These are phyloP conservation scores for Solanum peruvianum DNA, from an alignment of 257 asterid genomes.

Conservation along the genomic window DNA sequence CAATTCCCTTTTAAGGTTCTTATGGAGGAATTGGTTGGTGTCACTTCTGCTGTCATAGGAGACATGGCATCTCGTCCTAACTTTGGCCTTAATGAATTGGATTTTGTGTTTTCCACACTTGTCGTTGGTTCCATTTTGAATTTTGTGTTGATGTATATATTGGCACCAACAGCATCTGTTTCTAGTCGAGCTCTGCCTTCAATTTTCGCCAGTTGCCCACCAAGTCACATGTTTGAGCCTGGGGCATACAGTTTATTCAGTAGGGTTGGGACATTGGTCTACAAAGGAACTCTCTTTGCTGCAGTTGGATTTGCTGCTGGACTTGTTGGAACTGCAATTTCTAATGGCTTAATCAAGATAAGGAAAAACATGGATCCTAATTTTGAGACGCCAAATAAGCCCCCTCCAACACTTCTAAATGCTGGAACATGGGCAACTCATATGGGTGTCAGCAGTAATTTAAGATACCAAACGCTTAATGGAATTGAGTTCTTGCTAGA, in stretches of 20 bases:
- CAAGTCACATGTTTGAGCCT: conserved; percentile 87
- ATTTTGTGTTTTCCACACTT: conserved; percentile 80
- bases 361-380: conserved; percentile 81
- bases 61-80: conserved; percentile 95
- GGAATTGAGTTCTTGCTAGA: conserved; percentile 69
- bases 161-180: conserved; percentile 67
- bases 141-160: conserved; percentile 73
- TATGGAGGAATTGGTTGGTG: conserved; percentile 91
- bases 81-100: conserved; percentile 89
- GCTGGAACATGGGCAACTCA: conserved; percentile 84
- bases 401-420: conserved; percentile 64
- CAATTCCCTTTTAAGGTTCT: conserved; percentile 87
- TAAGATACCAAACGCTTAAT: conserved; percentile 78
- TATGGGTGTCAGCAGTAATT: conserved; percentile 80
- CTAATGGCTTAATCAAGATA: conserved; percentile 63
- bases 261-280: conserved; percentile 66
- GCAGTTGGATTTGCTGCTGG: conserved; percentile 86
- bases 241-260: conserved; percentile 44
- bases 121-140: conserved; percentile 78
- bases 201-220: conserved; percentile 58
- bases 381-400: conserved; percentile 78
- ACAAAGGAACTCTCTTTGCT: conserved; percentile 67
- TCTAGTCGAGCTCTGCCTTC: conserved; percentile 36
- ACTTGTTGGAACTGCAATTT: conserved; percentile 69
- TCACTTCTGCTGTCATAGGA: conserved; percentile 68